Evolutionary conservation across 2,329 filamentous ascomycete species (phyloP), one percentile per base, ranked within the genome.

Genomic region (Aspergillus sp.): DNA sequence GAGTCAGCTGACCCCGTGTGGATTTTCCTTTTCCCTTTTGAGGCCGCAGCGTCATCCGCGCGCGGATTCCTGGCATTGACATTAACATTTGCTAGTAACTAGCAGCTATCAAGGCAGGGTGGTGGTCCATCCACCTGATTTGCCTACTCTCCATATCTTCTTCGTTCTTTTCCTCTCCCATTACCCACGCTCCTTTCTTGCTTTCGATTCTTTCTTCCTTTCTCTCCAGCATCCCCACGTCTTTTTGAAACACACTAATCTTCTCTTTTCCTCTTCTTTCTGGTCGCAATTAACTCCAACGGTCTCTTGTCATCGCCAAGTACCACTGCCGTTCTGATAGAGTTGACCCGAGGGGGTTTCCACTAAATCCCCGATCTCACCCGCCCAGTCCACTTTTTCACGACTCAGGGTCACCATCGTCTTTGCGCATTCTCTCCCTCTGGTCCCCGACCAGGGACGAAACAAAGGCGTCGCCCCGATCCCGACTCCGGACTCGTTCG

Each of bases 401-500:
- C 16, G 10, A 6, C 33, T 11, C 30, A 46, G 17, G 11, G 16
- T 11, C 30, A 45, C 19, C 11, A 20, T 17, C 43, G 13, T 30
- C 26, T 24, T 30, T 36, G 16, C 30, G 26, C 45, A 13, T 46
- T 36, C 45, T 46, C 45, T 36, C 26, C 19, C 11, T 19, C 26
- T 20, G 26, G 17, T 35, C 33, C 30, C n/a, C 30, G 11, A 14
- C 26, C 49, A 47, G 14, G 16, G 20, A 41, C 30, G 26, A 30
- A 33, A 24, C 16, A 49, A 49, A 52, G 45, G 50, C 35, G 52
- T 51, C 10, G n/a, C 19, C 32, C 35, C 35, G 26, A 26, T 26
- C 3, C 30, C 22, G 49, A 49, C n/a, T 33, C 22, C 16, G 51
- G 36, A 14, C 45, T 53, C 50, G 50, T 64, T 61, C 62, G 56